Evolutionary conservation across 345 rosid genomes (phyloP).

Genomic region (Lumnitzera racemosa): DNA sequence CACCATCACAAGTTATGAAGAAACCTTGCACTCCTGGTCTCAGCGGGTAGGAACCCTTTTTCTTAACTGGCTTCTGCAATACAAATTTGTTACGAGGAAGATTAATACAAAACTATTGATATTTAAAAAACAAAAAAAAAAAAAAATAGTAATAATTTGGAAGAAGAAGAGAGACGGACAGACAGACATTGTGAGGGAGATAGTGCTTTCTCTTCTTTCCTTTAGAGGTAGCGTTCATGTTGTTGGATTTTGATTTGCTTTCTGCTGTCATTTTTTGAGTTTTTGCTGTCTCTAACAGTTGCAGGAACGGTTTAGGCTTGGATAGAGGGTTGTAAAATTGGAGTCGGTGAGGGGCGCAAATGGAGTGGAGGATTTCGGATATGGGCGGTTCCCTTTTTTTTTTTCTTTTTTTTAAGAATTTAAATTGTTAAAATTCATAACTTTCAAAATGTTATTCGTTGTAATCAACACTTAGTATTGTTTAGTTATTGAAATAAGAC

Average conservation of each 20-base stretch:
- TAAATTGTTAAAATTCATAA: no score
- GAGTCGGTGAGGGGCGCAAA: no score
- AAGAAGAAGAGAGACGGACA: not conserved
- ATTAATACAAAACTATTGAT: not conserved
- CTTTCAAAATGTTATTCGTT: no score
- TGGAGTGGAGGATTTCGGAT: no score
- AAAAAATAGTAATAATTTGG: not conserved
- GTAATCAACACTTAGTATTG: no score
- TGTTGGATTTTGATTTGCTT: conserved; percentile 21
- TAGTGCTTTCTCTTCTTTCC: conserved; percentile 75
- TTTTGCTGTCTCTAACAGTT: no score
- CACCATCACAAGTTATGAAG: conserved; percentile 90
- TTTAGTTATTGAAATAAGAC: no score
- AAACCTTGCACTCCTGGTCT: conserved; percentile 85
- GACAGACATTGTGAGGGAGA: conserved; percentile 62
- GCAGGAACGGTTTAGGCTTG: no score
- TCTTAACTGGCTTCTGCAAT: conserved; percentile 68
- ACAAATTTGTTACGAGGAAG: not conserved
- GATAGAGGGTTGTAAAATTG: no score
- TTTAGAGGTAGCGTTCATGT: conserved; percentile 16
- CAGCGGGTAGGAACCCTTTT: conserved; percentile 78
- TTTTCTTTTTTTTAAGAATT: no score
- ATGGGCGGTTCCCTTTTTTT: no score
- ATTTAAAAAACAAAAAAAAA: not conserved
- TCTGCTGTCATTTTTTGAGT: not conserved